Conservation (phyloP, 2,329 filamentous ascomycete species). For the Lachnellula subtilissima region DNA sequence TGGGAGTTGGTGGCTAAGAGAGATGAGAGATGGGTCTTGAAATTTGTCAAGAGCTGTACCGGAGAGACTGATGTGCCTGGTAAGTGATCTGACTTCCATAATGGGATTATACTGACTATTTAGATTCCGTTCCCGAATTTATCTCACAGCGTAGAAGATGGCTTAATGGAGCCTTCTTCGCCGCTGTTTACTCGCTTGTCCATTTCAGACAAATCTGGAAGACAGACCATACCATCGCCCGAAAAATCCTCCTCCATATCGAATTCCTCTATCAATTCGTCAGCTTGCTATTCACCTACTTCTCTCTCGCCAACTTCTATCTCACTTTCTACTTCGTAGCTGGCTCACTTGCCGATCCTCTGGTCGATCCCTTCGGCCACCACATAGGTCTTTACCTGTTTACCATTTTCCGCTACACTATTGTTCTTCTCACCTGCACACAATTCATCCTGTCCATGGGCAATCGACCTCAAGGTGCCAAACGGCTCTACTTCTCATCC, state of each 20-base stretch:
- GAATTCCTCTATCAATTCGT: slow-evolving; percentile 96
- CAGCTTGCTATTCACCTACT: slow-evolving; percentile 91
- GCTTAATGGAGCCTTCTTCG: slow-evolving; percentile 98
- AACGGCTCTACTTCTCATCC: slow-evolving; percentile 79
- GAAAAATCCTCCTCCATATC: slow-evolving; percentile 88
- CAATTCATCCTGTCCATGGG: slow-evolving; percentile 97
- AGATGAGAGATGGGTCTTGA: slow-evolving; percentile 92
- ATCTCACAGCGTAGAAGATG: slow-evolving; percentile 93
- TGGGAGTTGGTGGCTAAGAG: slow-evolving; percentile 96
- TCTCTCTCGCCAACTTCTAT: slow-evolving; percentile 98
- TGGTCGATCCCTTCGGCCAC: slow-evolving; percentile 87
- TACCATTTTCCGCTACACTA: slow-evolving; percentile 76
- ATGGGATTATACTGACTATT: slow-evolving; percentile 6
- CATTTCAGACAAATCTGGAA: slow-evolving; percentile 91
- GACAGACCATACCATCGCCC: slow-evolving; percentile 84
- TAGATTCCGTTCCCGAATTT: slow-evolving; percentile 90
- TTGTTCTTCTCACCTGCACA: slow-evolving; percentile 80
- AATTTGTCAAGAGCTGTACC: slow-evolving; percentile 94
- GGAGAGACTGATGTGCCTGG: slow-evolving; percentile 97
- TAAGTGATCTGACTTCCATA: slow-evolving; percentile 43
- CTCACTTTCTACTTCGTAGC: slow-evolving; percentile 98
- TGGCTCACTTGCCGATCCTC: slow-evolving; percentile 74
- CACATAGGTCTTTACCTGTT: slow-evolving; percentile 82
- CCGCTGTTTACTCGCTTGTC: slow-evolving; percentile 92
- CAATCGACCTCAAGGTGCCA: slow-evolving; percentile 91